Conservation (phyloP, 2,329 filamentous ascomycete genomes). For the Didymella arachidicola region DNA sequence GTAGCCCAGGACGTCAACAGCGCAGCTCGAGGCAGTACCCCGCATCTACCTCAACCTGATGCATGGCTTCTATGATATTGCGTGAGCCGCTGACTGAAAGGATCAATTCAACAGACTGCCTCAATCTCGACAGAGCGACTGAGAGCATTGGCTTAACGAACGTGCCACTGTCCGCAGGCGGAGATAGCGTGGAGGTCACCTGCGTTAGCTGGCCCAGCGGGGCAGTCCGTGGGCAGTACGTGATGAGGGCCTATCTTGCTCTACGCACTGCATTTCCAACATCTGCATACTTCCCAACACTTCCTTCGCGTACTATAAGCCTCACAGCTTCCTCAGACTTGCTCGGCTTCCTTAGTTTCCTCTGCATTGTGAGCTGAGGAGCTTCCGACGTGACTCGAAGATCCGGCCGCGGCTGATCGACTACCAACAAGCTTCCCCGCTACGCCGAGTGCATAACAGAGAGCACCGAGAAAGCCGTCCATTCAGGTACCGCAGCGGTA, state of each 20-base stretch:
- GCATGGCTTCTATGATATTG: constrained; percentile 6
- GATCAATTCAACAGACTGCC: constrained; percentile 9
- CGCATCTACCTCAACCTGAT: constrained; percentile 10
- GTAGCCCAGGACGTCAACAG: constrained; percentile 28
- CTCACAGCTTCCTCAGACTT: background rate
- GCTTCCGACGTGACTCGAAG: constrained; percentile 25
- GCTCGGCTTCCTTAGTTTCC: background rate
- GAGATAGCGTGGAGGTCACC: constrained; percentile 20
- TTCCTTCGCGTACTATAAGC: constrained; percentile 19
- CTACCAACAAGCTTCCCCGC: constrained; percentile 24
- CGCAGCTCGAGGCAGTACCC: constrained; percentile 25
- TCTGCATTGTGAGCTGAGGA: constrained; percentile 31
- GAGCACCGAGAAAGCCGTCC: constrained; percentile 10
- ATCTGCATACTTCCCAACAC: constrained; percentile 29
- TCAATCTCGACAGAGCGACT: constrained; percentile 4
- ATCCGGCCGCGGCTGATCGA: constrained; percentile 28
- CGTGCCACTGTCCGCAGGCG: constrained; percentile 7
- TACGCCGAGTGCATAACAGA: constrained; percentile 19
- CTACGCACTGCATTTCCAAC: constrained; percentile 18
- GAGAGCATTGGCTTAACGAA: constrained; percentile 8
- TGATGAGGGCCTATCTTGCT: constrained; percentile 14
- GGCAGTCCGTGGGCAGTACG: constrained; percentile 26
- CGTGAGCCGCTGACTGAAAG: constrained; percentile 1
- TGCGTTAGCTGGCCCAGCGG: constrained; percentile 26
- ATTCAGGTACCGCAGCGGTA: constrained; percentile 17